These are phyloP conservation scores for Ceriops decandra DNA, from an alignment of 345 rosid genomes.

Conservation along the genomic window DNA sequence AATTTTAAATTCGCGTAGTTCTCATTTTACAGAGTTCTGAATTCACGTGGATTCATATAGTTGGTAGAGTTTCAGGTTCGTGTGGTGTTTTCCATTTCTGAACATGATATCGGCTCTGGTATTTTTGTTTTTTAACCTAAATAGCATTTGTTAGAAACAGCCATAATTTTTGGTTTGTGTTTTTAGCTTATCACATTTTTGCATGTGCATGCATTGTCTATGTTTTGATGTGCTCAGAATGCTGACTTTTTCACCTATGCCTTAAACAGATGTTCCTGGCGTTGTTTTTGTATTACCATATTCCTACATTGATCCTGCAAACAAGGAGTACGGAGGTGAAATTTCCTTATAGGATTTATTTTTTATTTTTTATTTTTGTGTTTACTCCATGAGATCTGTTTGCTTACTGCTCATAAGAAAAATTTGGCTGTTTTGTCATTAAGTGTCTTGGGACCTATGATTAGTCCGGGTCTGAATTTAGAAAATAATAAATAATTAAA, in stretches of 20 bases:
- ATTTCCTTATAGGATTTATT: neutral
- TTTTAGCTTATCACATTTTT: neutral
- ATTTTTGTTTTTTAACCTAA: too few species aligned
- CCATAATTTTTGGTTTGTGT: neutral
- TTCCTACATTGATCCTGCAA: constrained; percentile 83
- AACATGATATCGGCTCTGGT: too few species aligned
- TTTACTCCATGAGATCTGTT: neutral
- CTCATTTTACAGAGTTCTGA: too few species aligned
- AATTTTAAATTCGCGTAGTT: too few species aligned
- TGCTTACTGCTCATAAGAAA: neutral
- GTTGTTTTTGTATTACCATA: constrained; percentile 86
- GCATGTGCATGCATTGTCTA: neutral
- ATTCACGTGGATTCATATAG: too few species aligned
- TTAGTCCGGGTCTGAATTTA: too few species aligned
- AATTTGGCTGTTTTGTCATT: too few species aligned
- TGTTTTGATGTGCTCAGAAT: neutral
- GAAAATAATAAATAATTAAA: neutral
- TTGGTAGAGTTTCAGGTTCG: too few species aligned
- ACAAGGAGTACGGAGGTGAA: constrained; percentile 92
- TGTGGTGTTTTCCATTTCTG: neutral
- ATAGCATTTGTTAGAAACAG: too few species aligned
- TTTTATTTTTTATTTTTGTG: neutral
- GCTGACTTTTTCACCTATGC: constrained; percentile 14
- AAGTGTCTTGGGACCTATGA: too few species aligned
- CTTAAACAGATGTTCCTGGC: constrained; percentile 61